Evolutionary conservation across 208 protist genomes (phyloP).

Genomic region (Phytomonas sp.): DNA sequence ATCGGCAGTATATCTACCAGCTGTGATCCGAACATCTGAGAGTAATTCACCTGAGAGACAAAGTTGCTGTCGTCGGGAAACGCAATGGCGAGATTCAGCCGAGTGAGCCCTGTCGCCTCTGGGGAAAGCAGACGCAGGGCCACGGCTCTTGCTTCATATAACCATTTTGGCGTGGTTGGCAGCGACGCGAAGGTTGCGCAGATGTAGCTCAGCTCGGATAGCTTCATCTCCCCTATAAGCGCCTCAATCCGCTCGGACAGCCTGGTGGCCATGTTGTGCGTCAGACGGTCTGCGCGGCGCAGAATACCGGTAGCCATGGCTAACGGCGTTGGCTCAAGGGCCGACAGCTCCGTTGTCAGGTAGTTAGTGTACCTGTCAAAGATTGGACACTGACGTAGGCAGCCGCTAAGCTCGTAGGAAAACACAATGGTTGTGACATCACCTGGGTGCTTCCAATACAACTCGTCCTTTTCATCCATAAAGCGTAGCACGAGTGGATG

Average conservation of each 20-base stretch:
- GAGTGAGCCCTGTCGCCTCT: slow-evolving; percentile 29
- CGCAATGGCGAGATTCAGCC: slow-evolving; percentile 53
- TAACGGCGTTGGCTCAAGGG: slow-evolving; percentile 64
- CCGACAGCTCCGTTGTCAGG: slow-evolving; percentile 28
- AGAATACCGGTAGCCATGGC: slow-evolving; percentile 77
- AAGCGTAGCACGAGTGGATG: slow-evolving; percentile 45
- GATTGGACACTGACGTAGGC: slow-evolving; percentile 45
- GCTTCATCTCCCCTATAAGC: slow-evolving; percentile 61
- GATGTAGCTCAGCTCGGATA: slow-evolving; percentile 77
- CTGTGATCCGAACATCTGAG: slow-evolving; percentile 44
- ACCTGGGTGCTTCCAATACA: slow-evolving; percentile 45
- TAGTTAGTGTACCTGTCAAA: slow-evolving; percentile 56
- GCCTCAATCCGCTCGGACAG: slow-evolving; percentile 63
- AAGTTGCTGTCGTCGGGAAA: slow-evolving; percentile 55
- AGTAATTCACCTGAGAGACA: slow-evolving; percentile 40
- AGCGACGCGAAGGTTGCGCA: slow-evolving; percentile 69
- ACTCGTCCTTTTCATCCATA: slow-evolving; percentile 28
- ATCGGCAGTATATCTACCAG: slow-evolving; percentile 62
- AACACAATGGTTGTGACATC: slow-evolving; percentile 64
- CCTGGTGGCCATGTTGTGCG: slow-evolving; percentile 27
- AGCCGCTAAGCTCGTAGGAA: slow-evolving; percentile 72
- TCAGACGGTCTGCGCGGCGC: slow-evolving; percentile 60
- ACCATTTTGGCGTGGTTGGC: slow-evolving; percentile 39
- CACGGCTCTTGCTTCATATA: slow-evolving; percentile 61
- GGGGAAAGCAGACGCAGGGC: slow-evolving; percentile 34